Conservation (phyloP, 768 basidiomycete genomes). For the Leccinum uliginosum region DNA sequence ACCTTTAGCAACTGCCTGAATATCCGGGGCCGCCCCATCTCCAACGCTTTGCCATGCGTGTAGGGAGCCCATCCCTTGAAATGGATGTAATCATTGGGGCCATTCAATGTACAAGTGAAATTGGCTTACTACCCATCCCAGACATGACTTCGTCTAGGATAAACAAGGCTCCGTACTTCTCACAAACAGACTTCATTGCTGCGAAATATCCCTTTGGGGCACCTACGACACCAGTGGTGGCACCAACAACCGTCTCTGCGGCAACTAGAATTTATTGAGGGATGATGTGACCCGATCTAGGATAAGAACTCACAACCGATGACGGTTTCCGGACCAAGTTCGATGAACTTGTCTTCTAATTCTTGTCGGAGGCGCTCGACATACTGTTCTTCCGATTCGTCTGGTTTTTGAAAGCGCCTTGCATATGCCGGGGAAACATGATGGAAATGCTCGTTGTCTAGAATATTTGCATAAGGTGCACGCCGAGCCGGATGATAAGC, state of each 20-base stretch:
- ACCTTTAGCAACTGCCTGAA: constrained; percentile 88
- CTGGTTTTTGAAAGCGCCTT: constrained; percentile 64
- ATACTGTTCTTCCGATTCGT: constrained; percentile 76
- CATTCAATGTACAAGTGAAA: neutral
- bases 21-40: constrained; percentile 73
- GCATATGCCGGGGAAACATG: constrained; percentile 88
- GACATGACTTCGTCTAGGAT: constrained; percentile 93
- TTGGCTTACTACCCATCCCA: constrained; percentile 77
- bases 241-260: constrained; percentile 85
- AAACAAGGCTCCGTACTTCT: constrained; percentile 67
- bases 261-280: constrained; percentile 45
- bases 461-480: constrained; percentile 59
- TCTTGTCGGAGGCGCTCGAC: constrained; percentile 74
- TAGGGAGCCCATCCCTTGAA: constrained; percentile 75
- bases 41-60: constrained; percentile 86
- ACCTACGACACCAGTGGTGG: constrained; percentile 70
- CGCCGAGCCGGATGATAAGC: constrained; percentile 65
- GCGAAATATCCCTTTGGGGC: constrained; percentile 84
- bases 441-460: constrained; percentile 66
- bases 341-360: constrained; percentile 80
- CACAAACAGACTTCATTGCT: constrained; percentile 79
- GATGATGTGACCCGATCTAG: neutral
- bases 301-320: constrained; percentile 59
- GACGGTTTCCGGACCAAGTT: constrained; percentile 77
- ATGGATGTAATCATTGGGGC: neutral